These are phyloP conservation scores for Elongisporangium senticosum DNA, from an alignment of 352 stramenopile genomes.

Conservation along the genomic window DNA sequence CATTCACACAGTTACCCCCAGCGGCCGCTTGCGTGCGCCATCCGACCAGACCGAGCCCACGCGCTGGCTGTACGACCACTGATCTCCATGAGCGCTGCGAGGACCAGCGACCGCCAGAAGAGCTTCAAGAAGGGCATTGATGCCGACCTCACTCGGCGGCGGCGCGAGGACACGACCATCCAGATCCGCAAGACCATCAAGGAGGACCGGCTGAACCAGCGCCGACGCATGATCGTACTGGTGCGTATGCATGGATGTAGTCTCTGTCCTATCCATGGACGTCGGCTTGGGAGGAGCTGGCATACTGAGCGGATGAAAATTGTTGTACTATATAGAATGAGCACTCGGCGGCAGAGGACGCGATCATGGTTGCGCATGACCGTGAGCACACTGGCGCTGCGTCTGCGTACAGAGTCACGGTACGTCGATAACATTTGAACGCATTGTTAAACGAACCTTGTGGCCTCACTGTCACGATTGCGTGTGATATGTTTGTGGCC, in stretches of 20 bases:
- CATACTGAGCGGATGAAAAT: neutral
- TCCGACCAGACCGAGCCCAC: neutral
- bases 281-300: too few relatives aligned
- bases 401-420: neutral
- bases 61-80: too few relatives aligned
- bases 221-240: conserved; percentile 57
- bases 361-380: neutral
- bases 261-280: too few relatives aligned
- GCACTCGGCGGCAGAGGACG: neutral
- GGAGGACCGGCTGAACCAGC: conserved; percentile 82
- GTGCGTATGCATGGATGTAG: conserved; percentile 12
- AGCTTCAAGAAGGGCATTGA: conserved; percentile 89
- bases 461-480: too few relatives aligned
- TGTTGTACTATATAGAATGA: neutral
- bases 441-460: neutral
- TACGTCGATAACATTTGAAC: neutral
- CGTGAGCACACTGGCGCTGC: neutral
- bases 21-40: neutral
- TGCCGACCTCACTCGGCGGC: conserved; percentile 60
- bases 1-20: neutral
- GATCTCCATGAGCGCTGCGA: conserved; percentile 15
- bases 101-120: conserved; percentile 62
- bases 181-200: conserved; percentile 87
- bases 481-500: too few relatives aligned
- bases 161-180: conserved; percentile 75